Evolutionary conservation across 148 eudicot genomes (phyloP).

Genomic region (Bassia scoparia): DNA sequence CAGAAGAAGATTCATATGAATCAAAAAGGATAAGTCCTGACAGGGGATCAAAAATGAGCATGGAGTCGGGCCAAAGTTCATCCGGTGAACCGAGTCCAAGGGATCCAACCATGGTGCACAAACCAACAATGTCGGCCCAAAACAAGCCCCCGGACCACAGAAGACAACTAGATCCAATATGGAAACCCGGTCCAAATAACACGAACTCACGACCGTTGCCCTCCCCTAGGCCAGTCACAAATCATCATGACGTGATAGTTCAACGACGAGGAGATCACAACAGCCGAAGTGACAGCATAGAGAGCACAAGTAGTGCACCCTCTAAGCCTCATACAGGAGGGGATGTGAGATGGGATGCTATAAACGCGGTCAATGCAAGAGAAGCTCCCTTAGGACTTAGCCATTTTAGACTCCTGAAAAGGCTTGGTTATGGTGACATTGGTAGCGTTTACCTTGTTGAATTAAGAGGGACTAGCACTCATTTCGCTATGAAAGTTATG

Average conservation of each 20-base stretch:
- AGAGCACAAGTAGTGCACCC: conserved; percentile 45
- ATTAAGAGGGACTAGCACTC: conserved; percentile 54
- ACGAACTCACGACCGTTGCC: conserved; percentile 28
- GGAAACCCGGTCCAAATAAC: conserved; percentile 26
- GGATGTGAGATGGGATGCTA: conserved; percentile 79
- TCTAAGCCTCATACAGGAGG: conserved; percentile 82
- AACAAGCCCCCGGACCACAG: conserved; percentile 28
- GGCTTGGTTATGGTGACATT: conserved; percentile 86
- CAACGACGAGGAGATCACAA: conserved; percentile 5
- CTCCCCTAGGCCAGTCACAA: conserved; percentile 16
- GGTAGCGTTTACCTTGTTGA: conserved; percentile 89
- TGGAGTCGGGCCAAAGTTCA: conserved; percentile 19
- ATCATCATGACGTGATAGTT: conserved; percentile 6
- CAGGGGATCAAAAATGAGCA: conserved; percentile 15
- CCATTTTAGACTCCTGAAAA: conserved; percentile 69
- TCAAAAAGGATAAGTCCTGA: conserved; percentile 24
- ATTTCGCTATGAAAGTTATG: conserved; percentile 92
- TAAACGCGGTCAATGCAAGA: conserved; percentile 39
- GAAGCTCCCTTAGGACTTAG: conserved; percentile 60
- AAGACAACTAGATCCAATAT: conserved; percentile 17
- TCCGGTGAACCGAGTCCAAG: conserved; percentile 16
- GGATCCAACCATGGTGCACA: conserved; percentile 9
- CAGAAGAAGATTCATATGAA: conserved; percentile 33
- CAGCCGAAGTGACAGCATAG: conserved; percentile 59
- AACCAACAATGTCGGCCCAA: conserved; percentile 5